A percentile compares a stretch with the other conserved stretches of the same genome.
phyloP scores from a whole-genome alignment of 805 yeast genomes.

The Maudiozyma turicensis region DNA sequence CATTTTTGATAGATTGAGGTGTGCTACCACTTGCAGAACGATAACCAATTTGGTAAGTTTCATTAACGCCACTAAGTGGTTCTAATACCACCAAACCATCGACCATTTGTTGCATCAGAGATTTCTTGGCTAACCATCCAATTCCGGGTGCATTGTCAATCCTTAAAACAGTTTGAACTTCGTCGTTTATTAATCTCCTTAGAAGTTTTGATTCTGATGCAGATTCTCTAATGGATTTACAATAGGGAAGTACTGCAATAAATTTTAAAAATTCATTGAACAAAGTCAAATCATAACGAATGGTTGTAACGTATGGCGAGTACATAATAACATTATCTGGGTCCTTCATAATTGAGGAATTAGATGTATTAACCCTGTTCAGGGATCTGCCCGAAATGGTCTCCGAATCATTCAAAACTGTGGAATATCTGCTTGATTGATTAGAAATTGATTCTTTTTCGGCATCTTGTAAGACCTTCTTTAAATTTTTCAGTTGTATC shows the following conservation, averaged over 20 bases:
- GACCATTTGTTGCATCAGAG: conserved; percentile 54
- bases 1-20: neutral
- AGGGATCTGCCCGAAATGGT: conserved; percentile 16
- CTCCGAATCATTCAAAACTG: conserved; percentile 7
- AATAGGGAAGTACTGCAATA: conserved; percentile 27
- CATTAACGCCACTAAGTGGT: conserved; percentile 79
- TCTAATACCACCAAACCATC: conserved; percentile 79
- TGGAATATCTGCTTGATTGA: conserved; percentile 8
- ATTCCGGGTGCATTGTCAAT: conserved; percentile 56
- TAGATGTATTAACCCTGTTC: conserved; percentile 9
- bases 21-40: conserved; percentile 7
- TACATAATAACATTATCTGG: conserved; percentile 20
- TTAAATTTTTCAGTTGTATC: conserved; percentile 59
- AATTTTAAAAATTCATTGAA: conserved; percentile 33
- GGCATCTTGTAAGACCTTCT: conserved; percentile 45
- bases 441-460: conserved; percentile 24
- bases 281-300: conserved; percentile 35
- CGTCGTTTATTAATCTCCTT: conserved; percentile 60
- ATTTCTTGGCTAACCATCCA: conserved; percentile 50
- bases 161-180: conserved; percentile 64
- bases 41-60: conserved; percentile 43
- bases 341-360: conserved; percentile 7
- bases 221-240: conserved; percentile 32
- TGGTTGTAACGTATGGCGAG: conserved; percentile 33
- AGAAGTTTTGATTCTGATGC: conserved; percentile 43